Evolutionary conservation across 2,329 filamentous ascomycete genomes (phyloP).

Genomic region (Calycina herbarum): DNA sequence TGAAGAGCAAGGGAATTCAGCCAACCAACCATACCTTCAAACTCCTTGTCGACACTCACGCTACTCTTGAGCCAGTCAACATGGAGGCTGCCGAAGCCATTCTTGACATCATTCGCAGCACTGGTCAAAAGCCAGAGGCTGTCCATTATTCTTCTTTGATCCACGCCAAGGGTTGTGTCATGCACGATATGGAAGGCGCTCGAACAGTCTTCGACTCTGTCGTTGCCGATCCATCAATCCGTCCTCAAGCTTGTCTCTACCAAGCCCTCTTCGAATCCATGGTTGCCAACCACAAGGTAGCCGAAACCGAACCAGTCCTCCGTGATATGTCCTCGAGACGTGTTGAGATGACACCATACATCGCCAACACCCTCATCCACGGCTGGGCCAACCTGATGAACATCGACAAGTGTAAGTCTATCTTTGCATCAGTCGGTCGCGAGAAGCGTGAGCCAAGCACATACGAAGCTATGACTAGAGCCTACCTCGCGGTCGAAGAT

Average conservation of each 20-base stretch:
- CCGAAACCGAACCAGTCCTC: constrained; percentile 72
- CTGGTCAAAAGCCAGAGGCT: constrained; percentile 78
- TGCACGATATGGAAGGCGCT: constrained; percentile 87
- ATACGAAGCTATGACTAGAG: constrained; percentile 97
- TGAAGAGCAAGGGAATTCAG: constrained; percentile 82
- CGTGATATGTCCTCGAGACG: constrained; percentile 70
- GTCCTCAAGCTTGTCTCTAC: constrained; percentile 82
- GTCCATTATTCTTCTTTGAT: constrained; percentile 96
- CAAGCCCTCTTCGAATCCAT: constrained; percentile 96
- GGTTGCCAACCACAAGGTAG: constrained; percentile 89
- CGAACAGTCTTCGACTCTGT: constrained; percentile 80
- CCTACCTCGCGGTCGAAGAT: constrained; percentile 82
- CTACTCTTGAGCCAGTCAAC: constrained; percentile 87
- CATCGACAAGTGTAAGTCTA: constrained; percentile 72
- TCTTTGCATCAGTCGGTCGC: constrained; percentile 77
- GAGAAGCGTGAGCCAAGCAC: constrained; percentile 92
- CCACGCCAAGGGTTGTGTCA: constrained; percentile 90
- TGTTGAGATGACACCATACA: constrained; percentile 92
- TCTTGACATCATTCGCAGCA: constrained; percentile 72
- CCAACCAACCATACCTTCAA: constrained; percentile 98
- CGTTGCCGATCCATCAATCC: constrained; percentile 64
- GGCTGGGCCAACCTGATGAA: constrained; percentile 88
- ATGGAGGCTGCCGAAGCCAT: constrained; percentile 86
- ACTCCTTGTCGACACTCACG: constrained; percentile 91
- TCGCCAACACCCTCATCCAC: constrained; percentile 96